Conservation (phyloP, 2,329 filamentous ascomycete species). For the Neofusicoccum sp. region DNA sequence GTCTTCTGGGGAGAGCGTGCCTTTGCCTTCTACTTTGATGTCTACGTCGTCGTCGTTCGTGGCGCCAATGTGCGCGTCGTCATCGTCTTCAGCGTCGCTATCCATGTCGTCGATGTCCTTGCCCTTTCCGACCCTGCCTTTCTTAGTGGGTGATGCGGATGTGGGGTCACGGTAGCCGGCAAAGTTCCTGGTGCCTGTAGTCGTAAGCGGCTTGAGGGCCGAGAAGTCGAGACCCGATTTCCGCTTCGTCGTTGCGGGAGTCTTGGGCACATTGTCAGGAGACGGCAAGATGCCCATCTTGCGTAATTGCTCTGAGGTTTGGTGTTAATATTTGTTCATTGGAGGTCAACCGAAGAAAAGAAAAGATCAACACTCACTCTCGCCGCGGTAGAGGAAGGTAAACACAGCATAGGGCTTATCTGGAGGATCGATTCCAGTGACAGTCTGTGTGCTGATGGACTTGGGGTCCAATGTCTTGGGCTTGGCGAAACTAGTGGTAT, state of each 20-base stretch:
- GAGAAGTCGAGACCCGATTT: constrained; percentile 86
- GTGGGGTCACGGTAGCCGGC: constrained; percentile 77
- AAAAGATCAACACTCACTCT: constrained; percentile 62
- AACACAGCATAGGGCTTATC: constrained; percentile 96
- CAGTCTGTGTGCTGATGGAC: constrained; percentile 96
- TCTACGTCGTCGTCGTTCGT: constrained; percentile 57
- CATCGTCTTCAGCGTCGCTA: constrained; percentile 71
- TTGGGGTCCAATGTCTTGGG: constrained; percentile 95
- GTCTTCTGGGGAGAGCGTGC: constrained; percentile 65
- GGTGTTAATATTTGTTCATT: background rate
- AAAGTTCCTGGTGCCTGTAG: constrained; percentile 85
- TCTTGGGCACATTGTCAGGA: constrained; percentile 60
- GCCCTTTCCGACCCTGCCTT: constrained; percentile 55
- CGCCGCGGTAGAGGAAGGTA: constrained; percentile 95
- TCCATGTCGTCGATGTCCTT: constrained; percentile 65
- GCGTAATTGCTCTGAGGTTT: constrained; percentile 73
- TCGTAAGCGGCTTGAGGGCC: constrained; percentile 77
- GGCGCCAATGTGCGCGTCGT: constrained; percentile 60
- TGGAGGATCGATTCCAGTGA: constrained; percentile 95
- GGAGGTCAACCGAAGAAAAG: background rate
- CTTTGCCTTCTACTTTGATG: constrained; percentile 57
- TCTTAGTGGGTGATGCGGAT: constrained; percentile 45
- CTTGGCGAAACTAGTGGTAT: constrained; percentile 96
- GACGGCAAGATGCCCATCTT: constrained; percentile 89
- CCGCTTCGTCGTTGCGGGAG: constrained; percentile 67